Conservation (phyloP, 176 grass and related monocot genomes). For the Hordeum vulgare region MorexV3_pseudomolecules_assembly NC_058524.1:403283348-403283847, state of each 20-base stretch:
- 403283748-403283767: constrained; percentile 95
- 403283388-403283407: not conserved
- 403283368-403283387: not conserved
- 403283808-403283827: not conserved
- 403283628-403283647: not conserved
- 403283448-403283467: not conserved
- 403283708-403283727: constrained; percentile 99
- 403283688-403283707: constrained; percentile 57
- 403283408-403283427: not conserved
- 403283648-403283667: not conserved
- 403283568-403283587: constrained; percentile 94
- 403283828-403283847: not conserved
- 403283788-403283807: constrained; percentile 18
- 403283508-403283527: not conserved
- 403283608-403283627: constrained; percentile 8
- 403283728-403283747: constrained; percentile 90
- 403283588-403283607: constrained; percentile 65
- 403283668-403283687: not conserved
- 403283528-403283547: constrained; percentile 91
- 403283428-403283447: not conserved
- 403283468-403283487: not conserved
- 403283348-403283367: not conserved
- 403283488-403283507: not conserved
- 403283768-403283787: constrained; percentile 85
- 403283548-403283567: constrained; percentile 97